Evolutionary conservation across 805 yeast species (phyloP), one percentile per base, ranked within the genome.

Genomic region (Metschnikowia cerradonensis): DNA sequence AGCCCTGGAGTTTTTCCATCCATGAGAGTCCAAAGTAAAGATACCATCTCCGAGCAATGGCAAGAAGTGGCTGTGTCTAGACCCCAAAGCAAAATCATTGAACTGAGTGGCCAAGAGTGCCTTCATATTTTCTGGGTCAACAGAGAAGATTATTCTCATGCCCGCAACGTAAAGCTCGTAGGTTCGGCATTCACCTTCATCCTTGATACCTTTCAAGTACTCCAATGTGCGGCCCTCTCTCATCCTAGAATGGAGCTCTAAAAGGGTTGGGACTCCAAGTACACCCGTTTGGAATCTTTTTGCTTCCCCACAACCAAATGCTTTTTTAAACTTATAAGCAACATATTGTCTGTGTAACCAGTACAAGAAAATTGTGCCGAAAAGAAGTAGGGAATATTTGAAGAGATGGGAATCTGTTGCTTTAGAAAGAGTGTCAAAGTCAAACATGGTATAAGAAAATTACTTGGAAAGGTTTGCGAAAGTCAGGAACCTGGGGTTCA

Each of bases 41-140:
- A 72, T 71, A 20, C 77, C 77, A 52, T 73, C 75, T 6, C 77
- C 77, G 34, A 72, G 62, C 38, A 72, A 59, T 2, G 76, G 74
- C 45, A 51, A 48, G 52, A 72, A 70, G 40, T 68, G 72, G 4
- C 61, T 57, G 52, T 72, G 72, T 61, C 77, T 67, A 23, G 59
- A 54, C 2, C 76, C 77, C 48, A 73, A 63, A 40, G 65, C 66
- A 50, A 70, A 73, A 46, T 73, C 77, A 50, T 64, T 67, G 51
- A 72, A 73, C 48, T 71, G 76, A 22, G 76, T 71, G 38, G 75
- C 74, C 59, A 73, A 68, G 4, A 73, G 49, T 6, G 77, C 76
- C 54, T 72, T 73, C 45, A 72, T 61, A 53, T 71, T 72, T 48
- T 73, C 76, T 13, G 77, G 76, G 45, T 73, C 77, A 39, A 55